Conservation (phyloP, 257 asterid genomes). For the Salvia miltiorrhiza region DNA sequence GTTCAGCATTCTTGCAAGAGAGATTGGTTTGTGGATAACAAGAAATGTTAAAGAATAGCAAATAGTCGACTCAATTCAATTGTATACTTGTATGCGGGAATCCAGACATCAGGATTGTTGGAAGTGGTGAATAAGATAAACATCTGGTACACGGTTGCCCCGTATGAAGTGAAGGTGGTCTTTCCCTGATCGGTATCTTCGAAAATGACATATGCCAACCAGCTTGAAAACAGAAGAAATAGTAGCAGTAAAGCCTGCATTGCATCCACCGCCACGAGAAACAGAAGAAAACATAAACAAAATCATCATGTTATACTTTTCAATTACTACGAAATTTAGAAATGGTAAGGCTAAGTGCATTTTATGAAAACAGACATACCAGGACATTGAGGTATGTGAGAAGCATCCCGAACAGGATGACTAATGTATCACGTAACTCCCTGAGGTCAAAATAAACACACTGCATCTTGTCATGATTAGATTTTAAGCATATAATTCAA, state of each 20-base stretch:
- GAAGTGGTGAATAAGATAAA: constrained; percentile 93
- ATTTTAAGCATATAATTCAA: constrained; percentile 10
- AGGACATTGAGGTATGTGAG: constrained; percentile 85
- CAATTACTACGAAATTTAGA: background rate
- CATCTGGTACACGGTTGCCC: constrained; percentile 78
- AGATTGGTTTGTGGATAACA: background rate
- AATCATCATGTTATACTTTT: background rate
- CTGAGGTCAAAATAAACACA: constrained; percentile 37
- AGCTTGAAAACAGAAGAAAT: constrained; percentile 89
- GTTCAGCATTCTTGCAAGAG: background rate
- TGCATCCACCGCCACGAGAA: constrained; percentile 21
- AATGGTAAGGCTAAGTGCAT: background rate
- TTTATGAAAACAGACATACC: constrained; percentile 45
- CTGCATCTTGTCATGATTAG: constrained; percentile 8
- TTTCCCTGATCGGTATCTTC: constrained; percentile 94
- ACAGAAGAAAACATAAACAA: constrained; percentile 6
- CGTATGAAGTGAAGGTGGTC: constrained; percentile 65
- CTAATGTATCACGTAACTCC: constrained; percentile 69
- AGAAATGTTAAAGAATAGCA: background rate
- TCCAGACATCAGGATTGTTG: constrained; percentile 98
- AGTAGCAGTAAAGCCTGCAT: constrained; percentile 77
- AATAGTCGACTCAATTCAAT: constrained; percentile 15
- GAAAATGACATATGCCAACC: constrained; percentile 93
- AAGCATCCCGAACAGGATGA: constrained; percentile 83
- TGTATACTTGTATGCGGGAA: constrained; percentile 96